phyloP scores from a whole-genome alignment of 768 basidiomycete genomes.

The Podaxis carcinomalis region DNA sequence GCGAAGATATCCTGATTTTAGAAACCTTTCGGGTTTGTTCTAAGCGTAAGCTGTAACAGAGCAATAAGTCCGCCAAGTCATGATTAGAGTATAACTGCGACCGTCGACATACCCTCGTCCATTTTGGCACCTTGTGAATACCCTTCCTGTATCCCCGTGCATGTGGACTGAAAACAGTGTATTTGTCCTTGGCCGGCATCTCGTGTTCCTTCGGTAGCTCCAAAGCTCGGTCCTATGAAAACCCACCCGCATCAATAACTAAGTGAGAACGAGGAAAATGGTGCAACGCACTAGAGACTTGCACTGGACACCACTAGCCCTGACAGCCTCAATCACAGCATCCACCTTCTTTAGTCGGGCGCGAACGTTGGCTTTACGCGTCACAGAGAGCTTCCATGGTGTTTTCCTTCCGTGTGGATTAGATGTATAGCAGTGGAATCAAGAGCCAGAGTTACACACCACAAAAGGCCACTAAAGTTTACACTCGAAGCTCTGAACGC shows the following conservation, averaged over 20 bases:
- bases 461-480: slow-evolving; percentile 75
- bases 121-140: slow-evolving; percentile 97
- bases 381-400: slow-evolving; percentile 88
- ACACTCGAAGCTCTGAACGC: slow-evolving; percentile 73
- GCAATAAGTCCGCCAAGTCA: not conserved
- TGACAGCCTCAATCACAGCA: slow-evolving; percentile 84
- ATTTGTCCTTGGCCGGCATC: slow-evolving; percentile 92
- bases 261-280: not conserved
- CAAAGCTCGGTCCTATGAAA: slow-evolving; percentile 60
- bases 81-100: not conserved
- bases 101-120: slow-evolving; percentile 69
- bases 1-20: slow-evolving; percentile 29
- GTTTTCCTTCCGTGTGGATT: slow-evolving; percentile 62
- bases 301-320: slow-evolving; percentile 77
- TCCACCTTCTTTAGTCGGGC: slow-evolving; percentile 90
- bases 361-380: slow-evolving; percentile 90
- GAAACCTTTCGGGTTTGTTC: slow-evolving; percentile 91
- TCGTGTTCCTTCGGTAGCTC: slow-evolving; percentile 90
- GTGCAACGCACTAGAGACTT: slow-evolving; percentile 59
- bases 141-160: slow-evolving; percentile 82
- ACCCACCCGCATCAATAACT: not conserved
- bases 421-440: not conserved
- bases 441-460: slow-evolving; percentile 42
- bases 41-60: slow-evolving; percentile 62
- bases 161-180: slow-evolving; percentile 79